Base-by-base conservation (phyloP, 106 monocot species). In the Acorus calamus region DNA sequence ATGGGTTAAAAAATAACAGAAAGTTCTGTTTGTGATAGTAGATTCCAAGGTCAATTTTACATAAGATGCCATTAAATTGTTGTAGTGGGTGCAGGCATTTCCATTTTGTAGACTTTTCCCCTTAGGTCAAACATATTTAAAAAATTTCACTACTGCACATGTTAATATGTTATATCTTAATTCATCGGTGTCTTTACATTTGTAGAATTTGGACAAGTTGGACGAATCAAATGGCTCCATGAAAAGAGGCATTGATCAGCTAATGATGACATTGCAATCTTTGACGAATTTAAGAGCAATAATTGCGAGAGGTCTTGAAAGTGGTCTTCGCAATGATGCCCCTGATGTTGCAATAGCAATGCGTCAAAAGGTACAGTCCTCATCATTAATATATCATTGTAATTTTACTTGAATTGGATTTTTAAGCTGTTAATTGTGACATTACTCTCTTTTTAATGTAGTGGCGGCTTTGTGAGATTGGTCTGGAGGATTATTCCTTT, bases 381-480 rank as follows among this genome's bases (percentile, higher is more conserved):
- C 11, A 13, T 59, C 11, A 52, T 6, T 11, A 63, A n/a, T 71
- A 59, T 50, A 47, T 13, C 46, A 9, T 55, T 52, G 6, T 57
- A n/a, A 7, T 54, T 0, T 14, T 44, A 11, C 28, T 64, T 43
- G 54, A 3, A 13, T 52, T 66, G 2, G 44, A 10, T 28, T 42
- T 8, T 11, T 70, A 44, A 5, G 62, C 4, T 66, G 45, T 44
- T 6, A 67, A 55, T 42, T n/a, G 48, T 44, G 42, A 57, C 53
- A 58, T 50, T 42, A 59, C 53, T 63, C 52, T 62, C 14, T 42
- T 57, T 42, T 4, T 77, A 65, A 55, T 76, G 56, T 52, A 93
- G 86, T 94, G 94, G 89, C 89, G 94, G 14, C 75, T 94, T 3
- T 86, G 84, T 80, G 94, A 94, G 72, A 89, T 94, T 68, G 86